Evolutionary conservation across 2,329 filamentous ascomycete species (phyloP), one percentile per base, ranked within the genome.

Genomic region (Aspergillus nomiae): DNA sequence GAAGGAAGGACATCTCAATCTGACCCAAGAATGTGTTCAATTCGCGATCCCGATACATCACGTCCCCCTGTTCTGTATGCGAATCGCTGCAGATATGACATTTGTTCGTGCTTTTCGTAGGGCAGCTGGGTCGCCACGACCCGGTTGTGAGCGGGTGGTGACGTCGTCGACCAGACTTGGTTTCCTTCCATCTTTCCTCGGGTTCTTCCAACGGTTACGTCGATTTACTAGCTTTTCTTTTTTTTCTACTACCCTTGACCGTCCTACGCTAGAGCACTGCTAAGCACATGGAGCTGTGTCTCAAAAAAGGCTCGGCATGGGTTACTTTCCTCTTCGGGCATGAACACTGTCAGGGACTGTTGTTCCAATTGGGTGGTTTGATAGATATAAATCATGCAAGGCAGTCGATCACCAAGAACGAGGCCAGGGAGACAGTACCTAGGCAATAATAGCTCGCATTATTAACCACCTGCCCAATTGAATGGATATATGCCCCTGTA

Each of bases 141-240:
- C 45, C 45, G 45, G 30, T 32, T 48, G 34, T 45, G 28, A 30
- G 45, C 59, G 61, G 62, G 57, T 62, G 62, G 64, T 65, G 64
- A 65, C 64, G 64, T 65, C 64, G 59, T 64, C 26, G 41, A 64
- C 64, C 64, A 61, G 43, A 66, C 45, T 57, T 61, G 26, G 45
- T 26, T 24, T 9, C 28, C 21, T 14, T 48, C 30, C 21, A 26
- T 26, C 21, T 26, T 16, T 12, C 45, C n/a, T 24, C n/a, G n/a
- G 21, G 12, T 48, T 28, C 45, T 26, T 26, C 24, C 24, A 28
- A 46, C n/a, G n/a, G 26, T 48, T 26, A 48, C 45, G 21, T 28
- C 6, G 43, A 24, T 46, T 46, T 21, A 46, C 21, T 48, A n/a
- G 38, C 38, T n/a, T 7, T 9, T 9, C 30, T 50, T 16, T 24